Evolutionary conservation across 2,329 filamentous ascomycete species (phyloP).

Genomic region (Rasamsonia emersonii): DNA sequence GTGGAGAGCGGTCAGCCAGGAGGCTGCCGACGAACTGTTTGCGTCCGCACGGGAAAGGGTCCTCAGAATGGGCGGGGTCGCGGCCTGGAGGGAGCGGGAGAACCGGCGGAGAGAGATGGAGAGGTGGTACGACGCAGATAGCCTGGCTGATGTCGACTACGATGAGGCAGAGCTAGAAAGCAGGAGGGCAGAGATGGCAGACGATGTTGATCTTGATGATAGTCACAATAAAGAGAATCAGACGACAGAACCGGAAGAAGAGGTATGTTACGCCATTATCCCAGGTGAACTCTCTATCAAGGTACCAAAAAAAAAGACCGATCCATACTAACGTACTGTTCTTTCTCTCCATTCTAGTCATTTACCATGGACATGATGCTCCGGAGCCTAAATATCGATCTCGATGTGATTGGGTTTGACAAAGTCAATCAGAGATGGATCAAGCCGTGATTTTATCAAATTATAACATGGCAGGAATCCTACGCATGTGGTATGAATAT

Average conservation of each 20-base stretch:
- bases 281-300: too few relatives aligned
- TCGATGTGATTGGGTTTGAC: conserved; percentile 56
- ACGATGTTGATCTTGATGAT: conserved; percentile 20
- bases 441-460: conserved; percentile 5
- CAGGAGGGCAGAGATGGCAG: conserved; percentile 33
- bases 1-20: conserved; percentile 54
- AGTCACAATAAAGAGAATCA: conserved; percentile 25
- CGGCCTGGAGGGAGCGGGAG: conserved; percentile 45
- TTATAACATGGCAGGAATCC: background rate
- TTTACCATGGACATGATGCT: conserved; percentile 67
- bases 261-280: conserved; percentile 13
- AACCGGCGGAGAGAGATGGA: conserved; percentile 40
- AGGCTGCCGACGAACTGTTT: conserved; percentile 62
- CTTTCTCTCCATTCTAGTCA: conserved; percentile 38
- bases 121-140: conserved; percentile 28
- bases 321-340: conserved; percentile 37
- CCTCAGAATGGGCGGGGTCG: conserved; percentile 54
- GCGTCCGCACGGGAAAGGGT: conserved; percentile 51
- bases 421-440: conserved; percentile 49
- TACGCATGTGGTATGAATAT: too few relatives aligned
- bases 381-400: conserved; percentile 54
- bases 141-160: conserved; percentile 27
- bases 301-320: conserved; percentile 19
- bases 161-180: conserved; percentile 29
- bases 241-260: conserved; percentile 20